Evolutionary conservation across 768 basidiomycete species (phyloP), one percentile per base, ranked within the genome.

Genomic region (Polyporus arcularius): DNA sequence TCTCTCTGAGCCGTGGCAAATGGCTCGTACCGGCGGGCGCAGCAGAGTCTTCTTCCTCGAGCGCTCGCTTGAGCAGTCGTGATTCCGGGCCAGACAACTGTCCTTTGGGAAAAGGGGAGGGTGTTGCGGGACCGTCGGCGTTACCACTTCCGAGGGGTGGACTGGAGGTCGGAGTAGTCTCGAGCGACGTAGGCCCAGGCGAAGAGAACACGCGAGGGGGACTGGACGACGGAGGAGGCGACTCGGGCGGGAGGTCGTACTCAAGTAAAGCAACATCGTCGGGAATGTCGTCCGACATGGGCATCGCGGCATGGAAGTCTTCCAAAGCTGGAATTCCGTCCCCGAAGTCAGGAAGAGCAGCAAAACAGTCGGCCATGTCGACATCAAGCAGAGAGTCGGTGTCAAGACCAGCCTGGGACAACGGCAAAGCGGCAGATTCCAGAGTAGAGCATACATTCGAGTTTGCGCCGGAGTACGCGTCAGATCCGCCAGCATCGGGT

Each of bases 201-300:
- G 66, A 67, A 1, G 66, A 64, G 38, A 65, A 64, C 8, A 64
- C 46, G 4, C 26, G 49, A 4, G 38, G 41, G 4, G 61, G 66
- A 42, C 66, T 67, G 0, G 66, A 67, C 7, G 63, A 64, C 4
- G 42, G 55, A 3, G 62, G 48, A 1, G 61, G 61, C 14, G 62
- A 61, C 1, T 61, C 63, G 2, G 65, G 55, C 12, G 46, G 43
- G 4, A 61, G 31, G 53, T 60, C 50, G 51, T 62, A 28, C 42
- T 32, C 28, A 32, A n/a, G 26, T 4, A 26, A 15, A 31, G n/a
- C 38, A 16, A 28, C 9, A 5, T 43, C 55, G 12, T 12, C 9
- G 18, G 30, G 31, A 35, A 21, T 2, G 21, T 52, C 50, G 14
- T 35, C 50, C 14, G 50, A 16, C 21, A 18, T 28, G 14, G 8